A percentile compares a stretch with the other conserved stretches of the same genome.
phyloP scores from a whole-genome alignment of 352 stramenopile species.

The Phytopythium vexans region DNA sequence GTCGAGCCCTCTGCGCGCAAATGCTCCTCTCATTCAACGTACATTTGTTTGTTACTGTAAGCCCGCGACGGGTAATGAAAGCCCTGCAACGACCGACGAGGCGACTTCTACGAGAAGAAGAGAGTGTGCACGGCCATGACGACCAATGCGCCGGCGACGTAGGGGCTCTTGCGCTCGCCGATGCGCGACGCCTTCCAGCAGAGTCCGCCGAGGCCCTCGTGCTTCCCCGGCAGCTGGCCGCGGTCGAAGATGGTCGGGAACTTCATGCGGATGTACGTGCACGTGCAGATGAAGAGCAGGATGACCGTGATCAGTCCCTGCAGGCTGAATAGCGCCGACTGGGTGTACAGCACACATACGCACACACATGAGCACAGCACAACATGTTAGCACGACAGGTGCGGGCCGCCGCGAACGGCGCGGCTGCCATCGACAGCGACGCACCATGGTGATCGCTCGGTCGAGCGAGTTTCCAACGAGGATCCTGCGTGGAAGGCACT shows the following conservation, averaged over 20 bases:
- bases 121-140: slow-evolving; percentile 91
- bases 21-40: too few species aligned
- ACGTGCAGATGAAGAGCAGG: slow-evolving; percentile 97
- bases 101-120: slow-evolving; percentile 71
- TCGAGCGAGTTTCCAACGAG: too few species aligned
- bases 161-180: slow-evolving; percentile 90
- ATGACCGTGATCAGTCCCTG: slow-evolving; percentile 95
- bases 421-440: too few species aligned
- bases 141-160: slow-evolving; percentile 77
- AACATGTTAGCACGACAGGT: slow-evolving; percentile 7
- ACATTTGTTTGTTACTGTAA: too few species aligned
- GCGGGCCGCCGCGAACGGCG: too few species aligned
- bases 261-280: slow-evolving; percentile 95
- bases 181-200: slow-evolving; percentile 93
- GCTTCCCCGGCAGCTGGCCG: slow-evolving; percentile 72
- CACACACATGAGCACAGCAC: too few species aligned
- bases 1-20: too few species aligned
- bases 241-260: slow-evolving; percentile 95
- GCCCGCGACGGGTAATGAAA: too few species aligned
- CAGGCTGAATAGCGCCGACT: slow-evolving; percentile 98
- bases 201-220: slow-evolving; percentile 84
- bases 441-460: too few species aligned
- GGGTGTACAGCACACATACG: slow-evolving; percentile 8
- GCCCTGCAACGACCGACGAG: too few species aligned
- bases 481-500: too few species aligned